Evolutionary conservation across 140 eudicot species (phyloP).

Genomic region (Erigeron philadelphicus): DNA sequence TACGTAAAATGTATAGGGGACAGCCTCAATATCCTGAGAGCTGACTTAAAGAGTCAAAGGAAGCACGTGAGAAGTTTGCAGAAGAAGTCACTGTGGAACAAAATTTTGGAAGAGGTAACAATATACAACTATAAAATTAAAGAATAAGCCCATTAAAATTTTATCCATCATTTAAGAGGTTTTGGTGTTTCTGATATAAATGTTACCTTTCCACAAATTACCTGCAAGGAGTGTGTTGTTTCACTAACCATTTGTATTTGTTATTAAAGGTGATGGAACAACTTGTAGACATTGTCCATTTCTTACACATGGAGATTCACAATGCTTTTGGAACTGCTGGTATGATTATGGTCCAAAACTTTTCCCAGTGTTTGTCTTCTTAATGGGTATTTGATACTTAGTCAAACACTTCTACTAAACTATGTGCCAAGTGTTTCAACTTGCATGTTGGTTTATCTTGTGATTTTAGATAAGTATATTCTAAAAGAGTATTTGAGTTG

Average conservation of each 20-base stretch:
- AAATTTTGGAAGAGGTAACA: constrained; percentile 88
- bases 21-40: constrained; percentile 67
- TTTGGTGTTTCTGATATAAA: not conserved
- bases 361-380: not conserved
- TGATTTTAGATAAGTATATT: not conserved
- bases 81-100: constrained; percentile 96
- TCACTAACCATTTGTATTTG: constrained; percentile 7
- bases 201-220: constrained; percentile 5
- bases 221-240: constrained; percentile 2
- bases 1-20: constrained; percentile 53
- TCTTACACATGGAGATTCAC: constrained; percentile 82
- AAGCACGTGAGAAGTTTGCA: constrained; percentile 84
- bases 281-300: constrained; percentile 93
- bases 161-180: constrained; percentile 8
- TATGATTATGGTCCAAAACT: constrained; percentile 25
- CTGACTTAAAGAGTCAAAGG: constrained; percentile 87
- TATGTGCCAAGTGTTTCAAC: constrained; percentile 1
- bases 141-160: not conserved
- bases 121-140: constrained; percentile 5
- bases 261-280: constrained; percentile 89
- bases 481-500: not conserved
- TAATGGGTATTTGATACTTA: not conserved
- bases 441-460: not conserved
- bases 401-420: not conserved
- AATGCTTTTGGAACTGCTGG: constrained; percentile 82